Conservation (phyloP, 202 grass and related monocot species). For the Carex sylvatica region DNA sequence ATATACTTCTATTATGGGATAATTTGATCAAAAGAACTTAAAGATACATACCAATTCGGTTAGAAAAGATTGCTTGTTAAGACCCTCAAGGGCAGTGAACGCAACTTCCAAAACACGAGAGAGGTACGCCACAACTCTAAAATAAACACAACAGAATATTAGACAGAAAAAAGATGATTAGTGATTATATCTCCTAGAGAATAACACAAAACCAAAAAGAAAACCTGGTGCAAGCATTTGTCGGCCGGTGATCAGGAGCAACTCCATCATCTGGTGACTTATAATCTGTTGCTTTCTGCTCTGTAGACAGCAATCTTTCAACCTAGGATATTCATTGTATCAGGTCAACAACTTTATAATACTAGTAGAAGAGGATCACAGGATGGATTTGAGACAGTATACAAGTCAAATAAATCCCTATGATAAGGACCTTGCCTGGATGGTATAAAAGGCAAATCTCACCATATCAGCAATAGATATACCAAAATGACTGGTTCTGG, state of each 20-base stretch:
- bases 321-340: conserved; percentile 46
- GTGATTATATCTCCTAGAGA: conserved; percentile 15
- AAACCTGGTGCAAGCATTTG: conserved; percentile 94
- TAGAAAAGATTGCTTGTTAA: conserved; percentile 99
- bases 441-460: conserved; percentile 8
- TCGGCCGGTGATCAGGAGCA: conserved; percentile 89
- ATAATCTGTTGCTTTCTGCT: conserved; percentile 96
- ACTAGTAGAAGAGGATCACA: not conserved
- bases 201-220: conserved; percentile 20
- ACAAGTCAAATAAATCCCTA: not conserved
- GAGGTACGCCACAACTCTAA: conserved; percentile 91
- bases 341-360: not conserved
- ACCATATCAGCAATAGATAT: not conserved
- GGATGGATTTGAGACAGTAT: conserved; percentile 1
- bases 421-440: not conserved
- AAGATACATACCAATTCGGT: conserved; percentile 73
- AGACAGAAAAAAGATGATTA: conserved; percentile 26
- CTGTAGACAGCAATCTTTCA: conserved; percentile 88
- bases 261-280: conserved; percentile 82
- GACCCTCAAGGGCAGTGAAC: conserved; percentile 88
- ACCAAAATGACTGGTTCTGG: not conserved
- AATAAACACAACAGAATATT: conserved; percentile 38
- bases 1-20: conserved; percentile 4
- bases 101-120: conserved; percentile 98
- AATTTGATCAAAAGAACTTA: not conserved